Conservation (phyloP, 2,329 filamentous ascomycete genomes). For the Phialophora tarda region DNA sequence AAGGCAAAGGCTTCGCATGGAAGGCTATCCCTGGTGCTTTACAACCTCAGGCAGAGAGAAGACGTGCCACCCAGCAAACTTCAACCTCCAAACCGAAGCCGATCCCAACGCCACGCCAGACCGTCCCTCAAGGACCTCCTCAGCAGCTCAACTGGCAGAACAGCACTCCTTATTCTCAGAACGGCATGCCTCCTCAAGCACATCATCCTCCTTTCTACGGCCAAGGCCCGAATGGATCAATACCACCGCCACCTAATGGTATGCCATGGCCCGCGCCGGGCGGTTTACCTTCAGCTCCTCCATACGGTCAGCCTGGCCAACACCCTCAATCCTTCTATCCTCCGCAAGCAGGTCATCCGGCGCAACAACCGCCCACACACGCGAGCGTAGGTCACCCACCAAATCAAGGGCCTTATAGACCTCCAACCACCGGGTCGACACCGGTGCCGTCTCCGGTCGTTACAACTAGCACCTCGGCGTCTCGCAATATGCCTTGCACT, state of each 20-base stretch:
- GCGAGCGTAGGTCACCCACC: constrained; percentile 19
- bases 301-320: constrained; percentile 15
- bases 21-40: constrained; percentile 59
- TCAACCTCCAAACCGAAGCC: constrained; percentile 36
- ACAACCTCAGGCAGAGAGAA: constrained; percentile 37
- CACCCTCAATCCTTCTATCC: constrained; percentile 27
- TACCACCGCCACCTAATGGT: constrained; percentile 36
- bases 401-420: constrained; percentile 26
- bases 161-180: constrained; percentile 34
- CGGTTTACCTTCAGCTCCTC: constrained; percentile 4
- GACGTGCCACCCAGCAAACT: constrained; percentile 34
- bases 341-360: constrained; percentile 18
- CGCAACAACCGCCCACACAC: constrained; percentile 18
- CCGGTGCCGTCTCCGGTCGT: constrained; percentile 18
- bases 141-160: constrained; percentile 37
- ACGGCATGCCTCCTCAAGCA: constrained; percentile 33
- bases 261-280: constrained; percentile 33
- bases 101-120: constrained; percentile 29
- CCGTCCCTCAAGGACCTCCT: constrained; percentile 31
- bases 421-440: constrained; percentile 14
- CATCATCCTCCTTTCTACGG: constrained; percentile 32
- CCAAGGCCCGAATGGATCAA: constrained; percentile 33
- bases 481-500: constrained; percentile 37
- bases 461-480: constrained; percentile 30
- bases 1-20: constrained; percentile 69